Evolutionary conservation across 441 rosid species (phyloP).

Genomic region (Melastoma candidum): DNA sequence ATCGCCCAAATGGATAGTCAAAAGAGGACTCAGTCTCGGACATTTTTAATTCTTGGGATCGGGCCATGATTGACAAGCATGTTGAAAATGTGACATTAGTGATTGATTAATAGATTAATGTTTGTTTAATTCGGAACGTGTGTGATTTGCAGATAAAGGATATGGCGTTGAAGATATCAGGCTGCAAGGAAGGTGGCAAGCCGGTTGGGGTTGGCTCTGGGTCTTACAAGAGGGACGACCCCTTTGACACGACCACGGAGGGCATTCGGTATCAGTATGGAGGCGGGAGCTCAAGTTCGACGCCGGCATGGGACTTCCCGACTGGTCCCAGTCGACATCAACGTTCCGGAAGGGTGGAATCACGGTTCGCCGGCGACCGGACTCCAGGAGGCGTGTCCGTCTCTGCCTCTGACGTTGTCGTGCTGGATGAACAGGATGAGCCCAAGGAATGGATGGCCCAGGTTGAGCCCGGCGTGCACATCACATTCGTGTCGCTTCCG

Average conservation of each 20-base stretch:
- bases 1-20: no score
- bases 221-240: constrained; percentile 48
- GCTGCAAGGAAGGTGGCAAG: constrained; percentile 72
- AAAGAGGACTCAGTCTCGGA: no score
- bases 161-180: constrained; percentile 85
- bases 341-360: constrained; percentile 31
- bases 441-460: constrained; percentile 99
- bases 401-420: constrained; percentile 64
- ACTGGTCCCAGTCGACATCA: constrained; percentile 27
- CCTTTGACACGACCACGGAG: constrained; percentile 66
- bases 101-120: constrained; percentile 5
- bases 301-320: constrained; percentile 98
- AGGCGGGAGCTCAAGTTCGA: constrained; percentile 77
- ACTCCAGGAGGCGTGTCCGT: constrained; percentile 31
- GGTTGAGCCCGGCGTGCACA: constrained; percentile 98
- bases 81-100: constrained; percentile 1
- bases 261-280: constrained; percentile 71
- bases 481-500: constrained; percentile 88
- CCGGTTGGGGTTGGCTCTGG: constrained; percentile 52
- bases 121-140: background rate
- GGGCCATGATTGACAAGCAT: no score
- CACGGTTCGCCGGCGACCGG: constrained; percentile 47
- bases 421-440: constrained; percentile 68
- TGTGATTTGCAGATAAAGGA: constrained; percentile 66
- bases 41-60: no score